These are phyloP conservation scores for Balamuthia mandrillaris DNA, from an alignment of 208 protist genomes.

Conservation along the genomic window DNA sequence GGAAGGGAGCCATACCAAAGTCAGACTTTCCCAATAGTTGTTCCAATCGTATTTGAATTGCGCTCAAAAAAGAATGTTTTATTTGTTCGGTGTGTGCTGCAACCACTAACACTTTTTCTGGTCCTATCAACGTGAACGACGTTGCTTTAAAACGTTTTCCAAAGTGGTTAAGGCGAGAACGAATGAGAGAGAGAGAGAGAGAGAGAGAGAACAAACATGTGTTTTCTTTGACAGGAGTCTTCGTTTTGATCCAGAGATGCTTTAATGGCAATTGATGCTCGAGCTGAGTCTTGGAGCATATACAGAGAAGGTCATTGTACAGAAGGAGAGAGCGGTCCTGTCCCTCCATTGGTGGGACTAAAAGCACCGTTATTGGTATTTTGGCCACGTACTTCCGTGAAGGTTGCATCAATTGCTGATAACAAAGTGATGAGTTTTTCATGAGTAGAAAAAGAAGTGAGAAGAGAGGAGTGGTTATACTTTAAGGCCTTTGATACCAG, in stretches of 20 bases:
- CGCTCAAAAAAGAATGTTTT: neutral
- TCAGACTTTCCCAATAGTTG: neutral
- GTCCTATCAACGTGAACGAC: neutral
- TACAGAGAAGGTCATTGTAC: conserved; percentile 6
- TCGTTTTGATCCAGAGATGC: neutral
- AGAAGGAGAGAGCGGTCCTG: neutral
- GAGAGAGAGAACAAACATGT: neutral
- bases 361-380: neutral
- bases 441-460: neutral
- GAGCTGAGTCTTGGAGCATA: neutral
- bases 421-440: too few relatives aligned
- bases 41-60: neutral
- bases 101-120: neutral
- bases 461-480: neutral
- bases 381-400: neutral
- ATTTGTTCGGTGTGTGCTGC: neutral
- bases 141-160: neutral
- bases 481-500: conserved; percentile 8
- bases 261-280: conserved; percentile 5
- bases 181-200: neutral
- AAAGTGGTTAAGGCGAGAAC: neutral
- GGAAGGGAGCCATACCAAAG: neutral
- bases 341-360: neutral
- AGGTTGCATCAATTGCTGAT: conserved; percentile 9
- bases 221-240: neutral